Base-by-base conservation (phyloP, 495 filamentous ascomycete genomes). In the Talaromyces proteolyticus region DNA sequence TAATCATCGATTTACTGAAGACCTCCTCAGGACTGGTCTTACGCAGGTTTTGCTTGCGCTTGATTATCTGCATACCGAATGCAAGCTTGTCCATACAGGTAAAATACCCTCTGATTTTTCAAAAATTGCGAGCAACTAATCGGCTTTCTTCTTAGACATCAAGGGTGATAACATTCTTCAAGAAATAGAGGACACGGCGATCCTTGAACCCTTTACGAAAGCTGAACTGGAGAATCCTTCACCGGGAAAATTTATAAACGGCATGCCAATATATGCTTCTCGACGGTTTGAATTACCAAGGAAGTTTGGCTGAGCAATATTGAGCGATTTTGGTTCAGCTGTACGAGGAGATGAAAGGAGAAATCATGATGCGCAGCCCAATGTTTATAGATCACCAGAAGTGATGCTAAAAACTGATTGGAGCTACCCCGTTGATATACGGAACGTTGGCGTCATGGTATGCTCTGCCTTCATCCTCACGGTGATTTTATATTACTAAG, bases 241-340 rank as follows among this genome's bases (percentile, higher is more conserved):
- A 44, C 57, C 61, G n/a, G 61, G 66, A 4, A 74, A 75, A 54
- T 26, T 56, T 6, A 50, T 64, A 43, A 49, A 61, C 53, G 61
- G 51, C 42, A 26, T 62, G 19, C 55, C 61, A 4, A 52, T 73
- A 0, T 74, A 76, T 56, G 58, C 55, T 29, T 72, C 60, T 0
- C 59, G 66, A 38, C 58, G 62, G 12, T 58, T 72, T 25, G 67
- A 63, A 38, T 53, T 67, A n/a, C 64, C 58, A 25, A 57, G 54
- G 34, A 23, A 53, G 36, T 56, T 61, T 54, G 59, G 55, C 38
- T 40, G 44, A 18, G 64, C 58, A 36, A 42, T 66, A 3, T 46
- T 65, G 52, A 90, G 92, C 73, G 89, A 93, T 72, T 93, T 95
- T 66, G 89, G 89, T 41, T 75, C 90, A 12, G 89, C 89, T 3